A percentile compares a stretch with the other conserved stretches of the same genome.
These are phyloP conservation scores for Calonectria ilicicola DNA, from an alignment of 2,329 filamentous ascomycete genomes.

Conservation along the genomic window DNA sequence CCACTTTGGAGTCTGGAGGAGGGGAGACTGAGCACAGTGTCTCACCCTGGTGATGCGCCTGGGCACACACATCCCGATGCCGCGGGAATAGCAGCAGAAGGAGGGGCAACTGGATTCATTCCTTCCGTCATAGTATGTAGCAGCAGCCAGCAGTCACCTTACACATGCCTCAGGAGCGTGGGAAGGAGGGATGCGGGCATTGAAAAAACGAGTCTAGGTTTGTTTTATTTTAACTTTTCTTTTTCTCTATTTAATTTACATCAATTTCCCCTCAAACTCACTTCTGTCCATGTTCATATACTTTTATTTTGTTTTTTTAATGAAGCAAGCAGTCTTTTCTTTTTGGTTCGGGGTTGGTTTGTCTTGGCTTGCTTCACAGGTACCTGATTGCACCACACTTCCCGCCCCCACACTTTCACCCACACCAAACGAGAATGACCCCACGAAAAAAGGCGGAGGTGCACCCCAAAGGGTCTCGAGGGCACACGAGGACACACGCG, in stretches of 20 bases:
- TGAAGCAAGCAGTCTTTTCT: neutral
- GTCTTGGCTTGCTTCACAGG: neutral
- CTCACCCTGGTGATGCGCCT: neutral
- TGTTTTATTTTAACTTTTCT: neutral
- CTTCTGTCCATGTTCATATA: too few relatives aligned
- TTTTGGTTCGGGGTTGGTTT: neutral
- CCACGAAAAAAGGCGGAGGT: constrained; percentile 5
- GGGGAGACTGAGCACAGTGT: neutral
- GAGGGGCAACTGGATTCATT: neutral
- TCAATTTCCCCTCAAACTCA: neutral
- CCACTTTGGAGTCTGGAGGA: too few relatives aligned
- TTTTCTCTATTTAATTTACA: neutral
- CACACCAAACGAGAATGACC: neutral
- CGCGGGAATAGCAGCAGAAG: neutral
- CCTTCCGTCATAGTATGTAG: neutral
- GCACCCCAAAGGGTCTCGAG: neutral
- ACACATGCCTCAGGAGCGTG: too few relatives aligned
- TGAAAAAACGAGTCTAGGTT: neutral
- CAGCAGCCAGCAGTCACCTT: too few relatives aligned
- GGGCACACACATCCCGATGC: neutral
- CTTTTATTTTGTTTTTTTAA: neutral
- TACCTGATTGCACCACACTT: constrained; percentile 2
- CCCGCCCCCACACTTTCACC: neutral
- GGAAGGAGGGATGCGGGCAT: neutral
- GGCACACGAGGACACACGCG: neutral